Percentiles rank a stretch among this genome's conserved stretches.
These are phyloP conservation scores for Trichoderma koningiopsis DNA, from an alignment of 2,329 filamentous ascomycete species.

Conservation along the genomic window DNA sequence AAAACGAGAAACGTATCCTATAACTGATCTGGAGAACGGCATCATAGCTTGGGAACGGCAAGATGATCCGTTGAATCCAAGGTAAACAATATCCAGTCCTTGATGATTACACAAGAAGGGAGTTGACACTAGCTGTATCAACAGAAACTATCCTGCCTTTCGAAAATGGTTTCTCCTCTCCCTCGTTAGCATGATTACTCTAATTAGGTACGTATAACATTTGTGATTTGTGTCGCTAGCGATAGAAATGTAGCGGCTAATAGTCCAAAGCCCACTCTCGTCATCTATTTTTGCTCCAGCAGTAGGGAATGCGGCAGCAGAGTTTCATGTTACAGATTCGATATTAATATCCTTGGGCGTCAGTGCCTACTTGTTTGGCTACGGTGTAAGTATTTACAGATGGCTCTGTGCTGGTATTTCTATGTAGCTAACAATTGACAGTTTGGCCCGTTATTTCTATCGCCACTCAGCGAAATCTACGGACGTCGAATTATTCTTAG, in stretches of 20 bases:
- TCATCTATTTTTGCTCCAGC: slow-evolving; percentile 68
- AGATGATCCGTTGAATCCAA: slow-evolving; percentile 51
- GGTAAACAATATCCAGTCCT: slow-evolving; percentile 24
- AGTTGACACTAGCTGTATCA: not conserved
- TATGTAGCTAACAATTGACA: not conserved
- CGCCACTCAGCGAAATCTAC: slow-evolving; percentile 65
- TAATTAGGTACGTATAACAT: slow-evolving; percentile 37
- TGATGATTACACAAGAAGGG: not conserved
- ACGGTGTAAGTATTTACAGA: slow-evolving; percentile 44
- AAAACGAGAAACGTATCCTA: slow-evolving; percentile 13
- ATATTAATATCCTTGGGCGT: slow-evolving; percentile 65
- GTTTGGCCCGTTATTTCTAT: slow-evolving; percentile 56
- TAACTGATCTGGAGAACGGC: slow-evolving; percentile 14
- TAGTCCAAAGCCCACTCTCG: slow-evolving; percentile 44
- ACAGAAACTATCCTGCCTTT: slow-evolving; percentile 51
- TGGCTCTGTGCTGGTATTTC: not conserved
- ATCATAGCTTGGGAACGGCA: slow-evolving; percentile 52
- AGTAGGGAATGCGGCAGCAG: slow-evolving; percentile 61
- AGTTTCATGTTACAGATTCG: slow-evolving; percentile 57
- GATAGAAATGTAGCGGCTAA: not conserved
- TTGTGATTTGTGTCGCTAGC: not conserved
- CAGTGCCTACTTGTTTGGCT: slow-evolving; percentile 67
- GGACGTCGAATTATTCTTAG: slow-evolving; percentile 61
- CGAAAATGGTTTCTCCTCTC: slow-evolving; percentile 49
- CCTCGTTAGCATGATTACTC: slow-evolving; percentile 51